phyloP scores from a whole-genome alignment of 2,329 filamentous ascomycete genomes.

The Microcera coccophila region DNA sequence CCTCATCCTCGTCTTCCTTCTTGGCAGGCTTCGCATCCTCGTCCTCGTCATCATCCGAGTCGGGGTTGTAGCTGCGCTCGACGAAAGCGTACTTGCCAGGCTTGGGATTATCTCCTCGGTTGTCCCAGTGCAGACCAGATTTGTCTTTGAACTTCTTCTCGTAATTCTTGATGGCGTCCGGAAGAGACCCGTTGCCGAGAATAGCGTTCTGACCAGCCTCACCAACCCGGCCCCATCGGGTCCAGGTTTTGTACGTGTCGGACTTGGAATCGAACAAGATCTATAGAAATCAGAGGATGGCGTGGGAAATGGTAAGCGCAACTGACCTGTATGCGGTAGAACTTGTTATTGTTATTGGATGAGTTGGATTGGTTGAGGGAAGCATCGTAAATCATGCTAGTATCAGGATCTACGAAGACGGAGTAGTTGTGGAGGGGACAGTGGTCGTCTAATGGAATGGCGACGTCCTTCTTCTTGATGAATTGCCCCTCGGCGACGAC shows the following conservation, averaged over 20 bases:
- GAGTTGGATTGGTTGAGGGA: constrained; percentile 76
- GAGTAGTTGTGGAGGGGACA: constrained; percentile 36
- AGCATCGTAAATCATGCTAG: constrained; percentile 69
- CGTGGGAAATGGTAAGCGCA: not conserved
- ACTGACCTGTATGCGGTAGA: constrained; percentile 67
- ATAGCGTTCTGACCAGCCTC: constrained; percentile 49
- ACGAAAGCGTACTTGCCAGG: constrained; percentile 74
- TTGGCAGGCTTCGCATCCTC: constrained; percentile 31
- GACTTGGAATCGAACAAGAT: constrained; percentile 39
- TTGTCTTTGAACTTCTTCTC: constrained; percentile 62
- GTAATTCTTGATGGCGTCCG: constrained; percentile 47
- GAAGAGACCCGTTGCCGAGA: constrained; percentile 41
- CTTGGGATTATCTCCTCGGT: constrained; percentile 54
- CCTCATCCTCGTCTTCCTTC: constrained; percentile 34
- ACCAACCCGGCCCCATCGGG: constrained; percentile 75
- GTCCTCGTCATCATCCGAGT: constrained; percentile 56
- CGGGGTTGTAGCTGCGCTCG: constrained; percentile 70
- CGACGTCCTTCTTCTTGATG: constrained; percentile 42
- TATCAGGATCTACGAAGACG: constrained; percentile 62
- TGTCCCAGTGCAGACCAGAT: constrained; percentile 53
- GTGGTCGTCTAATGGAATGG: constrained; percentile 50
- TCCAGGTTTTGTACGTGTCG: constrained; percentile 59
- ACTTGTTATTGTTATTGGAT: constrained; percentile 73
- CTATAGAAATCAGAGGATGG: constrained; percentile 25
- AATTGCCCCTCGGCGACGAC: constrained; percentile 42